Evolutionary conservation across 129 eudicot species (phyloP), one percentile per base, ranked within the genome.

Genomic region (Tagetes erecta): DNA sequence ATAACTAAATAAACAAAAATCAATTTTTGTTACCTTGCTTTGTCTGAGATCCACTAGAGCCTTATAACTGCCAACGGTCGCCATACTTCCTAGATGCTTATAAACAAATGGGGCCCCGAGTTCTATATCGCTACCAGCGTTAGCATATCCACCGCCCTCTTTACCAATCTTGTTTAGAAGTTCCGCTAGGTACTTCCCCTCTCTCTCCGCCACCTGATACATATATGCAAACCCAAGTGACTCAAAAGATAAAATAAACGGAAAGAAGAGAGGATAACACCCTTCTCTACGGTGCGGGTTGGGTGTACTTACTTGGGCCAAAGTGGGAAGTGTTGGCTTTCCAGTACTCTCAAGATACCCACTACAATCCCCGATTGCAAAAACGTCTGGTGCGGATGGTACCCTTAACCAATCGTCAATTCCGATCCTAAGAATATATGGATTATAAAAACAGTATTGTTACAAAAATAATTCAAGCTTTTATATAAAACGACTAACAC

Each of bases 21-120:
- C 7, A 55, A 20, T 6, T 20, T 20, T 20, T 20, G 27, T 12
- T 70, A 93, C 98, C 98, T 93, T 93, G 97, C 92, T 90, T 86
- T 93, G 91, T 78, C 98, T 86, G 11, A 93, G 90, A 84, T 93
- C 98, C 69, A 93, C 98, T 52, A 93, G 96, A 56, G 98, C 98
- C 83, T 93, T 93, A 80, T 83, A 93, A 74, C 97, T 84, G 59
- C 98, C 98, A 71, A 93, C 72, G 8, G 98, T 93, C 20, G 98
- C 98, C 98, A 93, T 93, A 83, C 92, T 84, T 41, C 98, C 98
- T 78, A 93, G 67, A 85, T 93, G 98, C 84, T 67, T 93, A 80
- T 93, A 93, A 38, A 88, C 92, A 80, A 93, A 93, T 1, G 89
- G 82, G 2, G 65, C 49, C 8, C 97, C 97, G 10, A 90, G 82